phyloP scores from a whole-genome alignment of 2,329 filamentous ascomycete species.

The Fusarium chuoi region DNA sequence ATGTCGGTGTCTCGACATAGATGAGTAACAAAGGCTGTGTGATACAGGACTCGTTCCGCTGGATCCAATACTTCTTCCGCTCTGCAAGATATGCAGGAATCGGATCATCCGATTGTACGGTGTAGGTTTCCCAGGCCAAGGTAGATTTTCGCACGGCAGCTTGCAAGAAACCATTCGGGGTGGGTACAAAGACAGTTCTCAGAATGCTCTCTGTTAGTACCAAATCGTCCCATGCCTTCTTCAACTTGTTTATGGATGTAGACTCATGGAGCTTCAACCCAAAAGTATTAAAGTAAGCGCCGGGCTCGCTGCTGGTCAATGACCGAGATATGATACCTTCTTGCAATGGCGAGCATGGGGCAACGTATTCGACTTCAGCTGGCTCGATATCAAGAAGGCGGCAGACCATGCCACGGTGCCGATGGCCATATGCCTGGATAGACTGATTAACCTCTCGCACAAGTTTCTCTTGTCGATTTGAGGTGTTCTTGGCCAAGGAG shows the following conservation, averaged over 20 bases:
- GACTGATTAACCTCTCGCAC: constrained; percentile 65
- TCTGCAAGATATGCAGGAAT: constrained; percentile 49
- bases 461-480: constrained; percentile 27
- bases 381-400: constrained; percentile 61
- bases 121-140: constrained; percentile 57
- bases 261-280: constrained; percentile 62
- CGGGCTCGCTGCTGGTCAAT: constrained; percentile 61
- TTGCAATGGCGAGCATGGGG: constrained; percentile 86
- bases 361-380: constrained; percentile 74
- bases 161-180: constrained; percentile 81
- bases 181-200: constrained; percentile 77
- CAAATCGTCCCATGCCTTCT: constrained; percentile 66
- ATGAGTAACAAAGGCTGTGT: constrained; percentile 38
- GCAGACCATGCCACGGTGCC: constrained; percentile 64
- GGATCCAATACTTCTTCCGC: constrained; percentile 62
- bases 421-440: constrained; percentile 72
- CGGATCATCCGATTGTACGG: constrained; percentile 41
- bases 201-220: constrained; percentile 70
- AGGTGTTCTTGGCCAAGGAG: constrained; percentile 43
- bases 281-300: constrained; percentile 83
- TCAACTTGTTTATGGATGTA: constrained; percentile 60
- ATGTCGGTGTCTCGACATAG: constrained; percentile 58
- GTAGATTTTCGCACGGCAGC: constrained; percentile 63
- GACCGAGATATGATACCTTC: constrained; percentile 85
- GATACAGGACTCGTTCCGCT: constrained; percentile 54